These are phyloP conservation scores for Hygrophoropsis aurantiaca DNA, from an alignment of 768 basidiomycete species.

Conservation along the genomic window DNA sequence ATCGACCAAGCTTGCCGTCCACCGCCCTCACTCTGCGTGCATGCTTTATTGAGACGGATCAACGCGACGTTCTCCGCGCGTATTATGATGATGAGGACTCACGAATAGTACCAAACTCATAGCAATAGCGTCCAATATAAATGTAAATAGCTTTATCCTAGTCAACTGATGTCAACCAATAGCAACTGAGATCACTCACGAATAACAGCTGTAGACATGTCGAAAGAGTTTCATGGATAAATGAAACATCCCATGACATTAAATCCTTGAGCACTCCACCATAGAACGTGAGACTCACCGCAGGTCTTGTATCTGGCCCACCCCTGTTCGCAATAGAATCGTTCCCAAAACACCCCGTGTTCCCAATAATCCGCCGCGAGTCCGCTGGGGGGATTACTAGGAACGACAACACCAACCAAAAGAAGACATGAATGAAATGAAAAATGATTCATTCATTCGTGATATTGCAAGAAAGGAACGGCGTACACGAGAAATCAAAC, in stretches of 20 bases:
- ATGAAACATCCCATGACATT: no score
- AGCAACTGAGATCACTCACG: background rate
- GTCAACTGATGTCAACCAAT: background rate
- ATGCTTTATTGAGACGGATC: no score
- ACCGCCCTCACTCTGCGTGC: background rate
- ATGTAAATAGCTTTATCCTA: slow-evolving; percentile 14
- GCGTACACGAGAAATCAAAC: slow-evolving; percentile 15
- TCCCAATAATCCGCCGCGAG: slow-evolving; percentile 28
- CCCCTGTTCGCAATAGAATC: no score
- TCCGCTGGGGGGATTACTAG: slow-evolving; percentile 33
- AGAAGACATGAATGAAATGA: no score
- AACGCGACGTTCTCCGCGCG: no score
- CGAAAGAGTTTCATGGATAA: no score
- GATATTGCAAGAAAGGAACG: no score
- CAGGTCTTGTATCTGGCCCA: no score
- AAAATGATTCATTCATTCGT: no score
- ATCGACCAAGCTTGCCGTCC: background rate
- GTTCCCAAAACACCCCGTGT: background rate
- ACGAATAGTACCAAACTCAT: slow-evolving; percentile 32
- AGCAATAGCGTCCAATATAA: slow-evolving; percentile 18
- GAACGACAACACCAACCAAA: slow-evolving; percentile 21
- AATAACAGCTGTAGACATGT: background rate
- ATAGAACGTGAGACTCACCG: no score
- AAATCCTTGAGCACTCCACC: no score
- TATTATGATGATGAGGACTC: no score